Base-by-base conservation (phyloP, 1,284 basidiomycete species). In the Ganoderma lingzhi region DNA sequence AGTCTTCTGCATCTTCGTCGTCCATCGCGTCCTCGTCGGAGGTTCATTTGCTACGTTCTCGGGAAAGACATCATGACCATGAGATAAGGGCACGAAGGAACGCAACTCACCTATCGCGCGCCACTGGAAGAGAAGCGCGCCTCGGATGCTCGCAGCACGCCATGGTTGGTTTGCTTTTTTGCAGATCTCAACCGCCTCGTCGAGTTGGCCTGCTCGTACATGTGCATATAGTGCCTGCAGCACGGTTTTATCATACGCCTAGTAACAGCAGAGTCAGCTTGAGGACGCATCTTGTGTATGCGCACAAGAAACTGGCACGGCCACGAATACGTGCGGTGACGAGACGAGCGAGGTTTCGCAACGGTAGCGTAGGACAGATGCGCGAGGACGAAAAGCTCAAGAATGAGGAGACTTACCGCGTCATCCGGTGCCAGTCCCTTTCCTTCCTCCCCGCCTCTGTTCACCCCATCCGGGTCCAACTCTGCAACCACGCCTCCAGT, bases 161-260 rank as follows among this genome's bases (percentile, higher is more conserved):
- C 97, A 99, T 3, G 95, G 92, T 74, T 97, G 94, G 71, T 96
- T 92, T 0, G 94, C 92, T 75, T 90, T 91, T 72, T 91, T 84
- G 77, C 95, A 97, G 15, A 97, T 82, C 51, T 94, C 92, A 10
- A 97, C 85, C 0, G 96, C 97, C 23, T 93, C 90, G 37, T 93
- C 93, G 23, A 98, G 80, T 72, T 92, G 85, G 19, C 97, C 97
- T 4, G 93, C 90, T 42, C 96, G 88, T 9, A 96, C 84, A 73
- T 92, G 92, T 44, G 90, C 87, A 80, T 94, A 96, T 19, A 97
- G 78, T 0, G 91, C 88, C 68, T 94, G 90, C 0, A 88, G 81
- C 19, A 97, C 80, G 15, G 87, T 87, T 77, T 92, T 94, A 78
- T 97, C 95, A 76, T 93, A 94, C 62, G 86, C 89, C 92, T 94